Conservation (phyloP, 106 monocot genomes). For the Acorus calamus region DNA sequence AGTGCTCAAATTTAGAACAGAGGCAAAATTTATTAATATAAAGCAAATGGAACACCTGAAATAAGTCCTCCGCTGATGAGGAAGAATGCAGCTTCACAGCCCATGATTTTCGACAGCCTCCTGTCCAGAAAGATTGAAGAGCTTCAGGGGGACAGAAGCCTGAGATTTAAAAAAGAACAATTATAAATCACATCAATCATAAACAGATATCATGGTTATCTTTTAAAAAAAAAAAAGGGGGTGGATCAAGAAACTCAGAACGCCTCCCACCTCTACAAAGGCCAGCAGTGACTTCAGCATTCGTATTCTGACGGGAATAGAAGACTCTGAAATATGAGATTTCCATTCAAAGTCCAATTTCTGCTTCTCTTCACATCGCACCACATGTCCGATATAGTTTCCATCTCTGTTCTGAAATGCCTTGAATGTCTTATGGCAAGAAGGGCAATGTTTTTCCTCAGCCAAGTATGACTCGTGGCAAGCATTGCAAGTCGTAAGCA, state of each 20-base stretch:
- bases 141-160: conserved; percentile 80
- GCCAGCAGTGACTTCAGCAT: conserved; percentile 64
- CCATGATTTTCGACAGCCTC: conserved; percentile 80
- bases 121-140: conserved; percentile 83
- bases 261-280: conserved; percentile 46
- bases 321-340: conserved; percentile 26
- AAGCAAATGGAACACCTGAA: conserved; percentile 39
- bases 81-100: conserved; percentile 65
- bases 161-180: conserved; percentile 3
- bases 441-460: conserved; percentile 76
- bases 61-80: conserved; percentile 58
- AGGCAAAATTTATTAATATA: too few species aligned
- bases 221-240: too few species aligned
- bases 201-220: too few species aligned
- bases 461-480: conserved; percentile 59
- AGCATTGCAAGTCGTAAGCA: conserved; percentile 39
- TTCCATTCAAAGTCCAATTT: conserved; percentile 25
- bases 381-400: conserved; percentile 48
- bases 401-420: conserved; percentile 29
- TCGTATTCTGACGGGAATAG: conserved; percentile 40
- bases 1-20: too few species aligned
- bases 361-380: conserved; percentile 39
- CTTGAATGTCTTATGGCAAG: conserved; percentile 70
- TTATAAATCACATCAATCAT: too few species aligned
- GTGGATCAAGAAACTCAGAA: too few species aligned